A percentile compares a stretch with the other conserved stretches of the same genome.
phyloP scores from a whole-genome alignment of 2,329 filamentous ascomycete genomes.

The Tolypocladium paradoxum region DNA sequence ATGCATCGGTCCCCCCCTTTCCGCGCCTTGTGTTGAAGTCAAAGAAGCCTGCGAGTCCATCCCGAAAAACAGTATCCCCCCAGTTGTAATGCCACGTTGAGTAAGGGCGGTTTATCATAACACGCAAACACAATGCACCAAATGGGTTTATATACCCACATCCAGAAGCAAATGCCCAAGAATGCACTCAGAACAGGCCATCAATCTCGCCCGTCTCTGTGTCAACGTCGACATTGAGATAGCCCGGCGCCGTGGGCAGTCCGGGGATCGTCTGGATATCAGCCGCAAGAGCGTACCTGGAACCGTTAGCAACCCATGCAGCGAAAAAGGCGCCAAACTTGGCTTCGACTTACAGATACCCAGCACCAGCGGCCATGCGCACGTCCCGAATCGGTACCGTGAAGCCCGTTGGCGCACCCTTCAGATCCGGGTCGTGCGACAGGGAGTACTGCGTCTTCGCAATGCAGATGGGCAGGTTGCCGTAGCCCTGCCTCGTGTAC shows the following conservation, averaged over 20 bases:
- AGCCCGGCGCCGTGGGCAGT: constrained; percentile 86
- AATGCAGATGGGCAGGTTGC: constrained; percentile 87
- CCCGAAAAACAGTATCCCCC: neutral
- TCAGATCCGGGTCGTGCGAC: constrained; percentile 83
- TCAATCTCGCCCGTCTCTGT: constrained; percentile 75
- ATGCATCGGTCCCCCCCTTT: neutral
- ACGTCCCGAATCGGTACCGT: constrained; percentile 92
- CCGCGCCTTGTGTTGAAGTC: constrained; percentile 12
- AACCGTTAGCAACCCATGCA: constrained; percentile 19
- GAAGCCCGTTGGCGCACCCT: constrained; percentile 91
- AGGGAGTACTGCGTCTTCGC: constrained; percentile 98
- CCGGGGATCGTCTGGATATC: constrained; percentile 98
- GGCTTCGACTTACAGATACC: constrained; percentile 59
- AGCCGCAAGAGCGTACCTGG: constrained; percentile 79
- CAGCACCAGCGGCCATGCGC: constrained; percentile 83
- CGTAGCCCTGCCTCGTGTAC: constrained; percentile 85
- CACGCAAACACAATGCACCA: neutral
- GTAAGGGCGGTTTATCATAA: neutral
- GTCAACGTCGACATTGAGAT: constrained; percentile 85
- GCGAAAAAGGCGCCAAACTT: neutral
- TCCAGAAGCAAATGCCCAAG: neutral
- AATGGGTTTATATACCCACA: neutral
- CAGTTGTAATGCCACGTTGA: neutral
- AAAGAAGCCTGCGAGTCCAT: neutral
- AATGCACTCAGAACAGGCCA: constrained; percentile 63